Evolutionary conservation across 208 protist genomes (phyloP).

Genomic region (Porcisia deanei): DNA sequence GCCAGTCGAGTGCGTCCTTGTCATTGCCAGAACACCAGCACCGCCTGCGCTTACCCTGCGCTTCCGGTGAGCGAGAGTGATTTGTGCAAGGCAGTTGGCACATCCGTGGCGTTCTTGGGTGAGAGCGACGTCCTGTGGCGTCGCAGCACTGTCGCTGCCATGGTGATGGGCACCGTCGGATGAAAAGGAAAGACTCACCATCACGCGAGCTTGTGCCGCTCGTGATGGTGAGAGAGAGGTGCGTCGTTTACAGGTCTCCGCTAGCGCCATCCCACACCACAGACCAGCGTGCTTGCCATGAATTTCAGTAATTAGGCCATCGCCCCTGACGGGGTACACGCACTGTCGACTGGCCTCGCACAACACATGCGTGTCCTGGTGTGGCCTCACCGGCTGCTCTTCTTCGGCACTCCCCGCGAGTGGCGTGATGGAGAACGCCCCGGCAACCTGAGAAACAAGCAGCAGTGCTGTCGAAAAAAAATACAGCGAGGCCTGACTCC

Average conservation of each 20-base stretch:
- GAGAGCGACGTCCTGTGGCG: not conserved
- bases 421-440: not conserved
- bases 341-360: constrained; percentile 1
- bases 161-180: not conserved
- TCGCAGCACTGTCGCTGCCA: not conserved
- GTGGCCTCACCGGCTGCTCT: not conserved
- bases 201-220: not conserved
- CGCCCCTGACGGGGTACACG: constrained; percentile 26
- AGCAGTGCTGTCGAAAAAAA: not conserved
- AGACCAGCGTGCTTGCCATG: not conserved
- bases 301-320: constrained; percentile 15
- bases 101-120: not conserved
- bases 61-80: not conserved
- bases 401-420: not conserved
- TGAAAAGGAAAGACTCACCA: not conserved
- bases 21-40: not conserved
- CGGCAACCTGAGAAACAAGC: not conserved
- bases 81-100: not conserved
- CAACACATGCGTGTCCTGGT: not conserved
- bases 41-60: not conserved
- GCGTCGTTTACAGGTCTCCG: not conserved
- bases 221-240: not conserved
- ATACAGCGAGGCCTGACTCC: not conserved
- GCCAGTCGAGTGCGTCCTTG: too few relatives aligned
- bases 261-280: not conserved